Evolutionary conservation across 495 filamentous ascomycete genomes (phyloP).

Genomic region (Jackrogersella minutella): DNA sequence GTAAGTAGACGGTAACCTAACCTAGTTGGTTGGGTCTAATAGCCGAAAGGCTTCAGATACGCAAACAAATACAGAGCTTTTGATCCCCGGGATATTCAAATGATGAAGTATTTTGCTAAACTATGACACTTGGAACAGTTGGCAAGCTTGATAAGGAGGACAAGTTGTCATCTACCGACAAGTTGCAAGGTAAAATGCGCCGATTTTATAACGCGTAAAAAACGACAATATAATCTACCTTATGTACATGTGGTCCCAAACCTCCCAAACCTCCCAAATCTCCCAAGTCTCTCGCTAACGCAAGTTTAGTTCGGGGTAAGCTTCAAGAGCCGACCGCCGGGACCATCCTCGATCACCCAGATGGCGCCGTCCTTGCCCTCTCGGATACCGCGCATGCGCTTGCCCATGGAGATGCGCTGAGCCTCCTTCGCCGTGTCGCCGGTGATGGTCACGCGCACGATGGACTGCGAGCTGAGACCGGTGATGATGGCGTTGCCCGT

Average conservation of each 20-base stretch:
- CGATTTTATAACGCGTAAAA: conserved; percentile 31
- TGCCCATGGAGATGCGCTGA: conserved; percentile 46
- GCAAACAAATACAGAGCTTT: no score
- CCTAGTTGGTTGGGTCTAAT: no score
- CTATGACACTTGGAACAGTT: conserved; percentile 18
- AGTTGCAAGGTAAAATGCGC: conserved; percentile 25
- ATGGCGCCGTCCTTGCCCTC: conserved; percentile 47
- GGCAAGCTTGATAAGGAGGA: conserved; percentile 28
- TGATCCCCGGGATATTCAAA: no score
- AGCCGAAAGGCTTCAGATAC: no score
- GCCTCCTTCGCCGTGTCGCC: conserved; percentile 48
- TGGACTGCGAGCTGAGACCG: conserved; percentile 40
- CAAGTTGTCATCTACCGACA: conserved; percentile 21
- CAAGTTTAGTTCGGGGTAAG: conserved; percentile 48
- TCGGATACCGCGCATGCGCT: conserved; percentile 47
- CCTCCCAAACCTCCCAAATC: no score
- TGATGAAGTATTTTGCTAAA: no score
- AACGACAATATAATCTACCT: conserved; percentile 35
- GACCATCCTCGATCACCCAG: conserved; percentile 50
- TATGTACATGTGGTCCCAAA: conserved; percentile 44
- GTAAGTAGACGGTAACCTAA: no score
- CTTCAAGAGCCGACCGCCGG: conserved; percentile 45
- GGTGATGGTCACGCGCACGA: conserved; percentile 47
- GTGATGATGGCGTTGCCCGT: conserved; percentile 50
- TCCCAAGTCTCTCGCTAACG: conserved; percentile 38